Evolutionary conservation across 2,329 filamentous ascomycete species (phyloP).

Genomic region (Penicillium sp.): DNA sequence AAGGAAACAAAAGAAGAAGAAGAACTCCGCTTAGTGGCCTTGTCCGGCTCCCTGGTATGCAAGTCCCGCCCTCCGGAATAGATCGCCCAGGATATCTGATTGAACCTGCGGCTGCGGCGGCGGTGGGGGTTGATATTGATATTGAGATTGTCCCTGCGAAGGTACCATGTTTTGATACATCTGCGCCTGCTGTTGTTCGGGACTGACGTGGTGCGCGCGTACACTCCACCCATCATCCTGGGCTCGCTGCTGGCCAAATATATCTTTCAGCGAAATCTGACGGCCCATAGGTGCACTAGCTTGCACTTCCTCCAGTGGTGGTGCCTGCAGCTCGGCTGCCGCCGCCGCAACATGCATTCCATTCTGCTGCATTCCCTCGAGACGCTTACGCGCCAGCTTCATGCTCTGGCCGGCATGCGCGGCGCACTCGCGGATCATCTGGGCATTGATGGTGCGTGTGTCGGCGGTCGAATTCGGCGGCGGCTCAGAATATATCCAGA

Average conservation of each 20-base stretch:
- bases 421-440: constrained; percentile 54
- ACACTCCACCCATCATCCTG: constrained; percentile 51
- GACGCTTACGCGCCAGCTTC: constrained; percentile 40
- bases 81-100: constrained; percentile 38
- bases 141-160: background rate
- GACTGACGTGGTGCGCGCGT: constrained; percentile 41
- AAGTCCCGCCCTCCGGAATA: constrained; percentile 44
- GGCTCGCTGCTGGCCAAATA: constrained; percentile 53
- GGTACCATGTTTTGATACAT: background rate
- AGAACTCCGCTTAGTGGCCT: constrained; percentile 6
- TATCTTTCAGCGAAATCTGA: constrained; percentile 50
- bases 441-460: constrained; percentile 49
- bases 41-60: constrained; percentile 25
- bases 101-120: constrained; percentile 20
- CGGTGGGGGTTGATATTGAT: constrained; percentile 12
- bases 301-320: constrained; percentile 37
- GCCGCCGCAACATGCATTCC: constrained; percentile 32
- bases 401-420: constrained; percentile 49
- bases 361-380: constrained; percentile 34
- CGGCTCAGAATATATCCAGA: constrained; percentile 62
- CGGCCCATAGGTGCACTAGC: constrained; percentile 49
- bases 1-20: background rate
- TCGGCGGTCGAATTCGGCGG: constrained; percentile 53
- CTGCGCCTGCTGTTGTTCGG: constrained; percentile 18
- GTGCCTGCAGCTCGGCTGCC: constrained; percentile 26